A percentile compares a stretch with the other conserved stretches of the same genome.
phyloP scores from a whole-genome alignment of 441 rosid genomes.

The Erysimum pusillum region DNA sequence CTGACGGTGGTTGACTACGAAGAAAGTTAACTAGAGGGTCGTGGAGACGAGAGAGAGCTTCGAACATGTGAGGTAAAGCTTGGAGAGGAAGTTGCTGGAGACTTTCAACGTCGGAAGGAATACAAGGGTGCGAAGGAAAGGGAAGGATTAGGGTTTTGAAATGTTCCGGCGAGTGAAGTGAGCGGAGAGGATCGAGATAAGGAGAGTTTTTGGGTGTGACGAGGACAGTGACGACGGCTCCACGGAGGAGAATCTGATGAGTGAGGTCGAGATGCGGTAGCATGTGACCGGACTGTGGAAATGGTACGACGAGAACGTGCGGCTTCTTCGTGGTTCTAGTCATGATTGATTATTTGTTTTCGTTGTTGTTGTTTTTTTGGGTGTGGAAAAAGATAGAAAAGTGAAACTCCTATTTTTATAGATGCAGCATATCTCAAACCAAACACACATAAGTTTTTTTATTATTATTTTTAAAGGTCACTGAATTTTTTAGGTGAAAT shows the following conservation, averaged over 20 bases:
- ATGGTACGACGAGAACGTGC: conserved; percentile 63
- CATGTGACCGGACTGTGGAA: conserved; percentile 61
- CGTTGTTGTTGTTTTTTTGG: not conserved
- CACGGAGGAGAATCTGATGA: conserved; percentile 53
- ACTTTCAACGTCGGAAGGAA: conserved; percentile 34
- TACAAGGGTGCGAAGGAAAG: conserved; percentile 29
- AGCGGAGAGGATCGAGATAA: conserved; percentile 51
- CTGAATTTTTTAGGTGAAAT: too few relatives aligned
- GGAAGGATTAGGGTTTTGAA: conserved; percentile 52
- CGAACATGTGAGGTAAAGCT: conserved; percentile 39
- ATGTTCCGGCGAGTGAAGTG: conserved; percentile 45
- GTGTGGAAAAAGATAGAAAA: not conserved
- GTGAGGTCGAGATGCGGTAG: conserved; percentile 71
- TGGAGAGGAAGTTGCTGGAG: conserved; percentile 29
- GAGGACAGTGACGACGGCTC: conserved; percentile 54
- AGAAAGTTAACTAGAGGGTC: conserved; percentile 49
- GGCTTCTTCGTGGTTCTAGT: conserved; percentile 5
- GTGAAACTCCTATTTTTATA: not conserved
- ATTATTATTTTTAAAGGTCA: too few relatives aligned
- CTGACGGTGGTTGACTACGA: conserved; percentile 42
- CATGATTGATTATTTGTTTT: conserved; percentile 5
- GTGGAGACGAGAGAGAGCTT: conserved; percentile 48
- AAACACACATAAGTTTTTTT: too few relatives aligned
- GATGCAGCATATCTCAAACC: not conserved
- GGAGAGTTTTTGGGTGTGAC: conserved; percentile 53